phyloP scores from a whole-genome alignment of 2,329 filamentous ascomycete genomes.

The Aspergillus vadensis region DNA sequence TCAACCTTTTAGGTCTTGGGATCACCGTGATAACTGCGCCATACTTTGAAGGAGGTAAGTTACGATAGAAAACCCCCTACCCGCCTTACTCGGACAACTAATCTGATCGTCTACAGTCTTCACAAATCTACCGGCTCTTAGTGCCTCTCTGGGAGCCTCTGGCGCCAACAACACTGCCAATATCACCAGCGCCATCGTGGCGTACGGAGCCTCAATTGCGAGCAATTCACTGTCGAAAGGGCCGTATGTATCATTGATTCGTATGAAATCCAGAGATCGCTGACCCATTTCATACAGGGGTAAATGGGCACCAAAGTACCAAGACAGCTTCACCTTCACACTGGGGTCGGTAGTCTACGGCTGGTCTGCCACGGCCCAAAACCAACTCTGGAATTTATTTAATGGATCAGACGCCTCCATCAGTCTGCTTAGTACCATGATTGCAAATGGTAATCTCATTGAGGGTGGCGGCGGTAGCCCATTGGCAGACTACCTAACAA shows the following conservation, averaged over 20 bases:
- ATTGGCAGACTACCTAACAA: no score
- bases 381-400: background rate
- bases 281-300: no score
- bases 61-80: no score
- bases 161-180: background rate
- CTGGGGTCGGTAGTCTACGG: background rate
- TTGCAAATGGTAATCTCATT: constrained; percentile 1
- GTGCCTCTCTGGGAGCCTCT: background rate
- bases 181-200: background rate
- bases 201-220: background rate
- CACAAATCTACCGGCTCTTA: background rate
- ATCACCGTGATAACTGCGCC: background rate
- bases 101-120: background rate
- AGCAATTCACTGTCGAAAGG: background rate
- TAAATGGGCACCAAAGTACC: background rate
- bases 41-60: background rate
- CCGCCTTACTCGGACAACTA: no score
- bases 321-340: background rate
- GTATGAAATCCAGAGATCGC: no score
- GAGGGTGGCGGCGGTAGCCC: background rate
- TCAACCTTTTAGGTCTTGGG: background rate
- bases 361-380: background rate
- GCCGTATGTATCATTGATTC: no score
- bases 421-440: background rate
- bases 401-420: background rate